Base-by-base conservation (phyloP, 495 filamentous ascomycete genomes). In the Cudoniella acicularis region DNA sequence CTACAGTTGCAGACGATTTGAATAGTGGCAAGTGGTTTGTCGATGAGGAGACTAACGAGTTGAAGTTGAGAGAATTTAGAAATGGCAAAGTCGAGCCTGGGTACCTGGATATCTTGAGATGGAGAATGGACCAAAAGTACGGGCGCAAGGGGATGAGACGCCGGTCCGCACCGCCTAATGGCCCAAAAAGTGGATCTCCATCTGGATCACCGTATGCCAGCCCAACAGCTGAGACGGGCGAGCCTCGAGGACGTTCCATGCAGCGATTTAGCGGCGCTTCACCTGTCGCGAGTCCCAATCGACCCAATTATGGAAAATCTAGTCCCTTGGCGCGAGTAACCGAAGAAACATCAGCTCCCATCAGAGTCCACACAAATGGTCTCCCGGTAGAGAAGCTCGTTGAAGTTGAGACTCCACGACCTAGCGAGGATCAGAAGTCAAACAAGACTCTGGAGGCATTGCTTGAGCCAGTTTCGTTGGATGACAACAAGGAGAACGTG, bases 121-220 rank as follows among this genome's bases (percentile, higher is more conserved):
- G 95, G 88, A 83, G 94, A 66, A 85, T 86, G 72, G 95, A 98
- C 68, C 94, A 96, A 70, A 96, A 94, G 73, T 90, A 90, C 69
- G 94, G 94, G 27, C 85, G 91, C 36, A 81, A 79, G 69, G 71
- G 73, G 25, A 43, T 55, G 66, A 3, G 69, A 69, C 49, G 65
- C 61, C 48, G 64, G 43, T 57, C 64, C 9, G 70, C 67, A 20
- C 76, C 76, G 41, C 72, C 73, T 8, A 61, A 50, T 41, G 57
- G 49, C 13, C 45, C 57, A 17, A 52, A 45, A 10, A 24, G 18
- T 54, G 59, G 52, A 21, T 67, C 77, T 46, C 71, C 71, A 21
- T 57, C 70, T n/a, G 73, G 70, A 20, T 83, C 82, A n/a, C 81
- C 81, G 26, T 83, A 83, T 56, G 67, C 72, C 25, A 80, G 71